Base-by-base conservation (phyloP, 306 rosid genomes). In the Ammopiptanthus mongolicus region DNA sequence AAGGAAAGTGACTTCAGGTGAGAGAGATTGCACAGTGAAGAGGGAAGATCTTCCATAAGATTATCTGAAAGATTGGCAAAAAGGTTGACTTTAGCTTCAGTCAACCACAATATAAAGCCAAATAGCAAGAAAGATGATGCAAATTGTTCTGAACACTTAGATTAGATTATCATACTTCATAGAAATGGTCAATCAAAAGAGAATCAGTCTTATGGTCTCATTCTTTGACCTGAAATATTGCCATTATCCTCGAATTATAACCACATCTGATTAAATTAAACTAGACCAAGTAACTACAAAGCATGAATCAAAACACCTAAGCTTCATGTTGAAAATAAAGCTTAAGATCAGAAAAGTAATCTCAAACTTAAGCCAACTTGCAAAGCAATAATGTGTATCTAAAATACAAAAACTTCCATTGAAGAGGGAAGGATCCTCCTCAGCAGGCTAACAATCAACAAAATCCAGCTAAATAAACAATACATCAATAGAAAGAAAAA, bases 1-100 rank as follows among this genome's bases (percentile, higher is more conserved):
- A 95, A 84, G 82, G 84, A 79, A 79, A 95, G 91, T 21, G 99
- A 88, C 86, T 95, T 95, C 79, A 95, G 65, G 87, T 92, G 87
- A 79, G 82, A 72, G 70, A 95, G 96, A 82, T 85, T 92, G 91
- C 99, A 92, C 53, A 92, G 74, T 3, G 99, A 87, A 46, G 88
- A 77, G 56, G 99, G 97, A 80, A 92, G 84, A 71, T 82, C 99
- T 69, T 89, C 97, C 47, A 92, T 87, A 71, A 76, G 83, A 81
- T 95, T 95, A 84, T 95, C 99, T 95, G 93, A 87, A 83, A 80
- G 62, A 37, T 64, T 50, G 4, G 12, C 25, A 65, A 57, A 72
- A 46, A 15, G 61, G 36, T 37, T 58, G 44, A 61, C 71, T 51
- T 57, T 33, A 74, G 76, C 74, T 65, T 76, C 55, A 19, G 61